Base-by-base conservation (phyloP, 441 rosid genomes). In the Gossypium aridum region DNA sequence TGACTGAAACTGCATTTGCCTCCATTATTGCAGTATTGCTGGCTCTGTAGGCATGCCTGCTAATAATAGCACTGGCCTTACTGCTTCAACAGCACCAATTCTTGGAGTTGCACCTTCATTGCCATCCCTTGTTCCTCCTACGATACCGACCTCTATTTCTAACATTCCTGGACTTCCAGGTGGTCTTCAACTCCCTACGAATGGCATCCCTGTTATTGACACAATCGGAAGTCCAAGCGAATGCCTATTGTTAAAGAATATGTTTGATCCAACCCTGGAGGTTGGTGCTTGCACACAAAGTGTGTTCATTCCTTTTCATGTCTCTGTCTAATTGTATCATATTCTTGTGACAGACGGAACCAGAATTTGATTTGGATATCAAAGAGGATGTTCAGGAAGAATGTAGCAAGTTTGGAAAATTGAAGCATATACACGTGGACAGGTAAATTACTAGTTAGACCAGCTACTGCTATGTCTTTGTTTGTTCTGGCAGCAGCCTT, bases 211-310 rank as follows among this genome's bases (percentile, higher is more conserved):
- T 78, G 31, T 77, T 2, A 34, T 88, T 0, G 86, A 96, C 79
- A 79, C 94, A 49, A 74, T 93, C 17, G 98, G 98, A 54, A 70
- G 79, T 74, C 99, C 97, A 47, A 92, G 93, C 70, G 97, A 96
- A 84, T 96, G 96, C 81, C 70, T 96, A 31, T 65, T 96, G 64
- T 83, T 96, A 81, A 96, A 93, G 86, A 96, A 96, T 76, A 96
- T 96, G 99, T 96, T 96, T 82, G 98, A 96, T 86, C 98, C 99
- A 14, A 86, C 72, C 23, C 12, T 77, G 69, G 99, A 96, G 98
- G 97, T 90, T 67, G 3, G 87, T 53, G 65, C 65, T 20, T n/a
- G 1, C 28, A 26, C 4, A 45, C 47, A 66, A 7, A 49, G 53
- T 8, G 25, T 57, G 5, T 10, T 7, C 13, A 49, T 22, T 9